These are phyloP conservation scores for Podaxis sp. DNA, from an alignment of 768 basidiomycete species.

Conservation along the genomic window DNA sequence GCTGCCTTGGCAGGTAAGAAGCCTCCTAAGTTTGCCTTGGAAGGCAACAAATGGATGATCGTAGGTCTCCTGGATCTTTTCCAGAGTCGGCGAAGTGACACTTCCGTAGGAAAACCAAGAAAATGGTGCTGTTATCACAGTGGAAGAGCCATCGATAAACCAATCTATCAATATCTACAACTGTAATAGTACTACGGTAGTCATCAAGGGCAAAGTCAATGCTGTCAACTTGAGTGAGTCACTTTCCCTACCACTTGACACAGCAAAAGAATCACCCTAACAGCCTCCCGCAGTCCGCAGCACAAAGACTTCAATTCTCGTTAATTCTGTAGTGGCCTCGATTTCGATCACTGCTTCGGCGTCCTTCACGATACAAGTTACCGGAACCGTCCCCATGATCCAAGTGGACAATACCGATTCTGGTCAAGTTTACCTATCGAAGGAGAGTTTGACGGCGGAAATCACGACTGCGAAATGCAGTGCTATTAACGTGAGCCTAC, in stretches of 20 bases:
- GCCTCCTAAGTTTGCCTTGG: slow-evolving; percentile 82
- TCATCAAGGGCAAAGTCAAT: slow-evolving; percentile 92
- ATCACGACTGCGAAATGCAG: slow-evolving; percentile 95
- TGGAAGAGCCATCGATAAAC: slow-evolving; percentile 72
- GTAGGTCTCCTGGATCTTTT: slow-evolving; percentile 38
- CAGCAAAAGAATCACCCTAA: neutral
- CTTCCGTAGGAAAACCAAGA: slow-evolving; percentile 83
- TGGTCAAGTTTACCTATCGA: slow-evolving; percentile 91
- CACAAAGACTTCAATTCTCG: slow-evolving; percentile 78
- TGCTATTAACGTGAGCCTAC: slow-evolving; percentile 85
- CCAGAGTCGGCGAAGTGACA: neutral
- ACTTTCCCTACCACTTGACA: slow-evolving; percentile 6
- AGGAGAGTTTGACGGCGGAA: slow-evolving; percentile 69
- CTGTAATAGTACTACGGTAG: slow-evolving; percentile 81
- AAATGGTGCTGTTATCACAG: slow-evolving; percentile 62
- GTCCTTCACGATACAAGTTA: slow-evolving; percentile 90
- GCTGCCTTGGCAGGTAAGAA: slow-evolving; percentile 82
- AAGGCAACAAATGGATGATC: slow-evolving; percentile 92
- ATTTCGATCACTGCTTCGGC: slow-evolving; percentile 88
- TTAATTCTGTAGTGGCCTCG: slow-evolving; percentile 91
- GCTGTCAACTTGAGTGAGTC: slow-evolving; percentile 81
- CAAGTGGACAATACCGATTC: slow-evolving; percentile 94
- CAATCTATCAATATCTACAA: slow-evolving; percentile 88
- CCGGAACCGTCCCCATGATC: slow-evolving; percentile 85
- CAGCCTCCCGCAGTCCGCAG: slow-evolving; percentile 66